Evolutionary conservation across 768 basidiomycete species (phyloP).

Genomic region (Mycena vulgaris): DNA sequence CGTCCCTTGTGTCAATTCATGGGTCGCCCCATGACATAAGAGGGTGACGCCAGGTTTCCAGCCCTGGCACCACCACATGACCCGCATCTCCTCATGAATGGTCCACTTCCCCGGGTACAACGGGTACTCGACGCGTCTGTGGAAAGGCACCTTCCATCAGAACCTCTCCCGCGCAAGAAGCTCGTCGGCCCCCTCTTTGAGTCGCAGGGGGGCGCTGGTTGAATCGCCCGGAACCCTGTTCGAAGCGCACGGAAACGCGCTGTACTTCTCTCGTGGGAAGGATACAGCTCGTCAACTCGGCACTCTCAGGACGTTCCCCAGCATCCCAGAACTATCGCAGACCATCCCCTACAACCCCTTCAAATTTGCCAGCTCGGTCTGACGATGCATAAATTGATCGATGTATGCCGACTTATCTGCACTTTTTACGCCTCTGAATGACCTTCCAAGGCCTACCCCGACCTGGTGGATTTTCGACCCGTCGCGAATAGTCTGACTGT

Average conservation of each 20-base stretch:
- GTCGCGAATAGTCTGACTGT: slow-evolving; percentile 19
- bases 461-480: slow-evolving; percentile 21
- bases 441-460: slow-evolving; percentile 15
- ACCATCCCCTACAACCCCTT: slow-evolving; percentile 32
- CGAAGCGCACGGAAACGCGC: background rate
- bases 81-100: background rate
- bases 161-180: slow-evolving; percentile 11
- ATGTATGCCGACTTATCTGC: background rate
- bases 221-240: slow-evolving; percentile 2
- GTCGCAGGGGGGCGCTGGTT: slow-evolving; percentile 14
- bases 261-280: slow-evolving; percentile 17
- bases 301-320: slow-evolving; percentile 7
- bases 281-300: no score
- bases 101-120: slow-evolving; percentile 9
- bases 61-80: no score
- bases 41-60: no score
- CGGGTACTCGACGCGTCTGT: slow-evolving; percentile 11
- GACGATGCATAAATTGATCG: slow-evolving; percentile 9
- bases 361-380: slow-evolving; percentile 25
- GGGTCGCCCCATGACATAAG: no score
- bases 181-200: background rate
- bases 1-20: no score
- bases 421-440: background rate
- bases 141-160: slow-evolving; percentile 18
- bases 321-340: no score